Conservation (phyloP, 345 rosid genomes). For the Lagerstroemia speciosa region DNA sequence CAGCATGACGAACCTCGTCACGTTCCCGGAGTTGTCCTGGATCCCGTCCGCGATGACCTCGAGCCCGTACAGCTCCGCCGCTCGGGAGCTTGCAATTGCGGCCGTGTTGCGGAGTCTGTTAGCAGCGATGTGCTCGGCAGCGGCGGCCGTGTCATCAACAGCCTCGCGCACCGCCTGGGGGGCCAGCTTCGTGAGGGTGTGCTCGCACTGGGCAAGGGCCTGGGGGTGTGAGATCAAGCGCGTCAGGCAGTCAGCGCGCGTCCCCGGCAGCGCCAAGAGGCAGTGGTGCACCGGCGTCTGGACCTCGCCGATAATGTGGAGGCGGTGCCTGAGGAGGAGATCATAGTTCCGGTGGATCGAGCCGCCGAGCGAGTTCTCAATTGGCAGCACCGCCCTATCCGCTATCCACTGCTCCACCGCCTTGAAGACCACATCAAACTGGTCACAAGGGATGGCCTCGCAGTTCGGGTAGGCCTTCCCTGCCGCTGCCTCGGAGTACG, state of each 20-base stretch:
- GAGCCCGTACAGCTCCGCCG: constrained; percentile 81
- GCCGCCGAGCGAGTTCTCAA: constrained; percentile 92
- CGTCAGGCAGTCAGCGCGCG: constrained; percentile 56
- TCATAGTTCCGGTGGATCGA: constrained; percentile 95
- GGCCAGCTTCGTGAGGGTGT: constrained; percentile 67
- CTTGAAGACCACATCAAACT: constrained; percentile 92
- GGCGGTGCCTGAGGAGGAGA: constrained; percentile 91
- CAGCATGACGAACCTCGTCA: constrained; percentile 86
- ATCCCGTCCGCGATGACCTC: constrained; percentile 74
- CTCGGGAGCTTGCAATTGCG: constrained; percentile 88
- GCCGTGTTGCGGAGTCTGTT: constrained; percentile 75
- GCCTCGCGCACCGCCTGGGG: constrained; percentile 83
- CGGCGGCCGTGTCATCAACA: constrained; percentile 87
- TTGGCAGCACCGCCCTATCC: constrained; percentile 87
- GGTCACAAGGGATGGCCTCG: constrained; percentile 93
- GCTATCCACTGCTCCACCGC: constrained; percentile 99
- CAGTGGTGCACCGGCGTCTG: constrained; percentile 95
- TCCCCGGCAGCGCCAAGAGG: constrained; percentile 83
- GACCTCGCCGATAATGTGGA: constrained; percentile 95
- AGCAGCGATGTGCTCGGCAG: constrained; percentile 73
- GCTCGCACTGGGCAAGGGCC: constrained; percentile 88
- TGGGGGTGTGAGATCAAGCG: constrained; percentile 97
- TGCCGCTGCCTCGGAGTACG: constrained; percentile 95
- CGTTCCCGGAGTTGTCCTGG: constrained; percentile 86
- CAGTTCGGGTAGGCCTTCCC: constrained; percentile 93